These are phyloP conservation scores for Scheffersomyces cryptocercus DNA, from an alignment of 1,139 yeast genomes.

Conservation along the genomic window DNA sequence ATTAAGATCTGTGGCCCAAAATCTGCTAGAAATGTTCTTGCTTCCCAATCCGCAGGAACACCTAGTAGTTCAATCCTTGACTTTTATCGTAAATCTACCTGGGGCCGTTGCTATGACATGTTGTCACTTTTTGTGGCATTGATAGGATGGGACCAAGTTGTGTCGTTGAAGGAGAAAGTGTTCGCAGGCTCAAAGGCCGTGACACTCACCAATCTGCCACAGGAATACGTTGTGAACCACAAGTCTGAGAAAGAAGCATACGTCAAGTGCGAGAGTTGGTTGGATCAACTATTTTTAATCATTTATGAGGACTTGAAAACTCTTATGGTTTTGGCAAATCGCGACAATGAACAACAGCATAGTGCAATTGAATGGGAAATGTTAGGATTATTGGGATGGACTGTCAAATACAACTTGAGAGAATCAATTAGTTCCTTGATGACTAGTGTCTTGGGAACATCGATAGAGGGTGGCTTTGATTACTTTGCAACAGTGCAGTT, in stretches of 20 bases:
- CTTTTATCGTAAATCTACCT: constrained; percentile 37
- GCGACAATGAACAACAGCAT: constrained; percentile 31
- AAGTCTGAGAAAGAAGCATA: constrained; percentile 4
- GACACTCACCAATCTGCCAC: constrained; percentile 1
- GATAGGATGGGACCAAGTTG: constrained; percentile 43
- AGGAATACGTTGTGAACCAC: constrained; percentile 22
- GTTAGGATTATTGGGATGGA: constrained; percentile 44
- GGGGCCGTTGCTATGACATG: constrained; percentile 47
- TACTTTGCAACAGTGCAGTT: constrained; percentile 41
- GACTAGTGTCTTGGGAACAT: constrained; percentile 39
- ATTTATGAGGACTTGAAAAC: constrained; percentile 41
- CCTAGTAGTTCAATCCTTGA: constrained; percentile 32
- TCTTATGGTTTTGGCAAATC: constrained; percentile 24
- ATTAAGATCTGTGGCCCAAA: constrained; percentile 31
- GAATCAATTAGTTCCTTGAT: constrained; percentile 42
- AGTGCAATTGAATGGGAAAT: constrained; percentile 48
- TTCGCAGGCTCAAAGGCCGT: constrained; percentile 10
- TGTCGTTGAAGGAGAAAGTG: constrained; percentile 23
- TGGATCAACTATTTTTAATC: constrained; percentile 39
- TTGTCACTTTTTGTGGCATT: constrained; percentile 38
- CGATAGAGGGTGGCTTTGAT: constrained; percentile 37
- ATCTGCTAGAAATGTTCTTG: constrained; percentile 26
- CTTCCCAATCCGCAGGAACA: constrained; percentile 36
- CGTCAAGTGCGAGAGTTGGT: constrained; percentile 37
- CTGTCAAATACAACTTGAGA: constrained; percentile 38